phyloP scores from a whole-genome alignment of 2,329 filamentous ascomycete genomes.

The Trichoderma sp. region DNA sequence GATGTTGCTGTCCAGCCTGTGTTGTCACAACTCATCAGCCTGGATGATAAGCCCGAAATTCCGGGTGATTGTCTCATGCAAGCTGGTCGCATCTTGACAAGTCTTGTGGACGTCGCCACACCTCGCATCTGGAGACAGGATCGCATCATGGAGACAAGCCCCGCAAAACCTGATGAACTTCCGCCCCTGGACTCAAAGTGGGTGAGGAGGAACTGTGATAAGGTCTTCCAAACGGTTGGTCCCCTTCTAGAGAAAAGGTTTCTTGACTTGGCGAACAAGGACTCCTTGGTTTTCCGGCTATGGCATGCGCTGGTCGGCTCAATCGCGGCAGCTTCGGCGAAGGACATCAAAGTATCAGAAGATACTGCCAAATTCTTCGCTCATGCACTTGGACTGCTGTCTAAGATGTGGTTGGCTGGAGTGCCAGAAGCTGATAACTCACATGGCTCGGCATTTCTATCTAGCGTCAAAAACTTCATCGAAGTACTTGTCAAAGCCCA shows the following conservation, averaged over 20 bases:
- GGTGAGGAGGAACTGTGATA: slow-evolving; percentile 71
- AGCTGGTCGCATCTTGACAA: slow-evolving; percentile 69
- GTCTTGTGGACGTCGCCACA: slow-evolving; percentile 64
- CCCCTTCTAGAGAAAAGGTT: slow-evolving; percentile 64
- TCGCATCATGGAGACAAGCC: slow-evolving; percentile 62
- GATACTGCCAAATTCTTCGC: slow-evolving; percentile 82
- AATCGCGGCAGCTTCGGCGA: slow-evolving; percentile 68
- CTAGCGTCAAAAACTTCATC: slow-evolving; percentile 55
- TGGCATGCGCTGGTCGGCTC: slow-evolving; percentile 65
- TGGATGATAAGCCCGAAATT: slow-evolving; percentile 40
- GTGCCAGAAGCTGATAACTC: slow-evolving; percentile 46
- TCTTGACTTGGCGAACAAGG: slow-evolving; percentile 60
- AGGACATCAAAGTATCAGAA: slow-evolving; percentile 85
- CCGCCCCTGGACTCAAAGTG: slow-evolving; percentile 82
- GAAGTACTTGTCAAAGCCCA: slow-evolving; percentile 53
- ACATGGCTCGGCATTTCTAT: slow-evolving; percentile 53
- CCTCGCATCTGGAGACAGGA: slow-evolving; percentile 72
- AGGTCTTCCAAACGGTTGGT: slow-evolving; percentile 63
- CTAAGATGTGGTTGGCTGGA: slow-evolving; percentile 62
- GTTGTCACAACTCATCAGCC: slow-evolving; percentile 56
- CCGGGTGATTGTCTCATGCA: slow-evolving; percentile 57
- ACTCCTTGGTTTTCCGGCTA: slow-evolving; percentile 54
- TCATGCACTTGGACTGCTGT: slow-evolving; percentile 67
- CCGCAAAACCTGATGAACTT: slow-evolving; percentile 71
- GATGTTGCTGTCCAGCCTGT: slow-evolving; percentile 69